Evolutionary conservation across 208 protist species (phyloP), one percentile per base, ranked within the genome.

Genomic region (Porcisia deanei): DNA sequence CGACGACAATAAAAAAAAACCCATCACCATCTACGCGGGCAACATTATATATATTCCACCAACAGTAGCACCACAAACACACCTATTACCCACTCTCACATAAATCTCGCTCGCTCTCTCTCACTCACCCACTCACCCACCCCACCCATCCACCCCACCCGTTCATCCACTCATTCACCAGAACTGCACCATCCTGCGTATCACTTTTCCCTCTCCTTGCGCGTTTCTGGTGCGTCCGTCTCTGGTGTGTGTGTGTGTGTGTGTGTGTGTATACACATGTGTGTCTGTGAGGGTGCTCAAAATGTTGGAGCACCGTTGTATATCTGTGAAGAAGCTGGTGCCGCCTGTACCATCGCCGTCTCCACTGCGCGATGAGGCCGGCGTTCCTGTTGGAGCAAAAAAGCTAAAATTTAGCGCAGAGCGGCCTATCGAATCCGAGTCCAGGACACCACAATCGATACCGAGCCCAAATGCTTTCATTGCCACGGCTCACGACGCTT

Each of bases 301-400:
- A 37, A 82, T 82, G 78, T 71, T 72, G 43, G 78, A 75, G 52
- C 73, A 60, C n/a, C 78, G 72, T 43, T 49, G 73, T 18, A 39
- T 55, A 7, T 20, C 34, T 1, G 58, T 67, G n/a, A 59, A 59
- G 43, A 81, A 84, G 59, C 68, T 85, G 43, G 77, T 78, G 20
- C 77, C 78, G 2, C 79, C 85, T 22, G 83, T 78, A 3, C 73
- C 85, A 22, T 81, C 77, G 7, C 82, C 82, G 18, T 75, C 78
- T n/a, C 72, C 74, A n/a, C 60, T 55, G 37, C 64, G 63, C 53
- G 75, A 83, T 14, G 61, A 78, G 18, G 71, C 10, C 18, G n/a
- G 53, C 20, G 22, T n/a, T 22, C 20, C 12, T 60, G 20, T 30
- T 41, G 53, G 9, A 30, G 2, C 6, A 10, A 47, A 65, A 3